phyloP scores from a whole-genome alignment of 805 yeast species.

The Wickerhamiella shivajii region DNA sequence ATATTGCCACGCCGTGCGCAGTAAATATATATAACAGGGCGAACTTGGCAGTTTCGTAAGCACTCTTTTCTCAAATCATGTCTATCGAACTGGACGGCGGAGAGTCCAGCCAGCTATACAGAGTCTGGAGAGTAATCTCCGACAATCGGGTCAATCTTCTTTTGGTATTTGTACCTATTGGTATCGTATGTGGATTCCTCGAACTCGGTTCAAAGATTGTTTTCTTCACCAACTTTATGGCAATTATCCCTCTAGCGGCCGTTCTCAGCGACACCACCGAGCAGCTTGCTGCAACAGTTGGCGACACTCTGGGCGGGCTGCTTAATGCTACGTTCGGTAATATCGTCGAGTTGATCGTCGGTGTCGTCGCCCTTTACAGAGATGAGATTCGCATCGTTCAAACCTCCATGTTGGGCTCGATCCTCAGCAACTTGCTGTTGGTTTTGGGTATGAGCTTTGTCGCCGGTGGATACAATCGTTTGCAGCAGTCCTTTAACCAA shows the following conservation, averaged over 20 bases:
- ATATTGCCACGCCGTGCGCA: too few relatives aligned
- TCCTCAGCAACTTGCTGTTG: slow-evolving; percentile 70
- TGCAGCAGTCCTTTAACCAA: slow-evolving; percentile 80
- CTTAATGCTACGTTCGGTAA: slow-evolving; percentile 95
- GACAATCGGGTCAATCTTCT: slow-evolving; percentile 43
- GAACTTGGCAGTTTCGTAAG: too few relatives aligned
- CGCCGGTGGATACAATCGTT: slow-evolving; percentile 78
- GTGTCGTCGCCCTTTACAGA: slow-evolving; percentile 71
- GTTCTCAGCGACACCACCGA: slow-evolving; percentile 87
- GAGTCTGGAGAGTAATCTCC: too few relatives aligned
- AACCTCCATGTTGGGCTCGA: slow-evolving; percentile 93
- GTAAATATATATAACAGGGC: too few relatives aligned
- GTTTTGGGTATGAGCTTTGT: slow-evolving; percentile 93
- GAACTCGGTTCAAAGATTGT: slow-evolving; percentile 39
- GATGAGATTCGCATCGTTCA: slow-evolving; percentile 90
- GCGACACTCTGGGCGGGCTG: slow-evolving; percentile 86
- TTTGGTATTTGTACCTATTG: slow-evolving; percentile 77
- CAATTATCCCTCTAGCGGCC: slow-evolving; percentile 86
- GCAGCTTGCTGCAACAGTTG: slow-evolving; percentile 73
- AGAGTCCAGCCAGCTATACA: too few relatives aligned
- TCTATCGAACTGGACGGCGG: too few relatives aligned
- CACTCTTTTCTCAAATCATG: too few relatives aligned
- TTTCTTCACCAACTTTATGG: slow-evolving; percentile 68
- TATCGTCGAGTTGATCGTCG: slow-evolving; percentile 92
- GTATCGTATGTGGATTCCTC: slow-evolving; percentile 54